Conservation (phyloP, 169 alveolate species). For the Amoebophrya sp. region DNA sequence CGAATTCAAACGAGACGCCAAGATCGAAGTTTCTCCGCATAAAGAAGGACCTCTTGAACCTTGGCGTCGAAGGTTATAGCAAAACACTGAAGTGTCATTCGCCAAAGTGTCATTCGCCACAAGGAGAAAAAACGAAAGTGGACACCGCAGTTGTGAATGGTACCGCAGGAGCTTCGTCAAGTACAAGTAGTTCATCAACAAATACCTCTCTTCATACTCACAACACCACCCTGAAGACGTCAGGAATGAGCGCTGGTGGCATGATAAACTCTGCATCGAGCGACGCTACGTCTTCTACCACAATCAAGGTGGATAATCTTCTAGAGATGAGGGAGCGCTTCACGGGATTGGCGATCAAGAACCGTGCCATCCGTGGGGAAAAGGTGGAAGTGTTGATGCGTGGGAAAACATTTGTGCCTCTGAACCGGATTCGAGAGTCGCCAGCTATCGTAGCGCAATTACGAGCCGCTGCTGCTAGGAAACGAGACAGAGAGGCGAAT, state of each 20-base stretch:
- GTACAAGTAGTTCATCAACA: no score
- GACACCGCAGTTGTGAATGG: no score
- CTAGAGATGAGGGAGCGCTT: background rate
- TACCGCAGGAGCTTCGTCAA: no score
- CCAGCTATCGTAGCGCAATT: background rate
- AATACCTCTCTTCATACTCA: no score
- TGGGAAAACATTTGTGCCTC: background rate
- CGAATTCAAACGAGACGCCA: background rate
- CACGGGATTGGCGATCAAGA: background rate
- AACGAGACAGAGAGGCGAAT: background rate
- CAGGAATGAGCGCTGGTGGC: no score
- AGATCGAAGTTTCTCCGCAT: background rate
- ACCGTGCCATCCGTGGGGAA: background rate
- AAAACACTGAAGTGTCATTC: background rate
- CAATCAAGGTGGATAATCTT: background rate
- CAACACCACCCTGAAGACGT: no score
- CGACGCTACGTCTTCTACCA: no score
- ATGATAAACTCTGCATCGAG: no score
- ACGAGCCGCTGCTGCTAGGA: background rate
- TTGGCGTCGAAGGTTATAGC: background rate
- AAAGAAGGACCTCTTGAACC: background rate
- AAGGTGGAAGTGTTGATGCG: background rate
- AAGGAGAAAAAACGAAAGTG: no score
- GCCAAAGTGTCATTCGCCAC: no score
- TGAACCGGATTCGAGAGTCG: background rate